phyloP scores from a whole-genome alignment of 2,329 filamentous ascomycete genomes.

The Aspergillus nomiae region DNA sequence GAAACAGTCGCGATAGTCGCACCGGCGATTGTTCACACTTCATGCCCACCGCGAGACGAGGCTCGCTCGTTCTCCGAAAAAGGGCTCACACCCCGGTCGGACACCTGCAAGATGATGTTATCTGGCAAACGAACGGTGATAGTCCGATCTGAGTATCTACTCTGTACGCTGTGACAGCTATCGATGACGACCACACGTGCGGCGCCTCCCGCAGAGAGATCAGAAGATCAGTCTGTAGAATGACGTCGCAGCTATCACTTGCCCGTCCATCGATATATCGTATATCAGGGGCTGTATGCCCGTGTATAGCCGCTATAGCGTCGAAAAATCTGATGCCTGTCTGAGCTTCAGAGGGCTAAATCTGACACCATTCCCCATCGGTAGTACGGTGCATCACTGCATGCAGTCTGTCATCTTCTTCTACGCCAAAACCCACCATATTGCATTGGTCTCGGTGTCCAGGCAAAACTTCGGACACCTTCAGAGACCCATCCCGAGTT shows the following conservation, averaged over 20 bases:
- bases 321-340: neutral
- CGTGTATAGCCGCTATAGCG: neutral
- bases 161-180: neutral
- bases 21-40: neutral
- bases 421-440: neutral
- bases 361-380: neutral
- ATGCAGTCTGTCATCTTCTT: neutral
- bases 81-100: neutral
- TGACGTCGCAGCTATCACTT: neutral
- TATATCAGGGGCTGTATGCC: neutral
- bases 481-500: neutral
- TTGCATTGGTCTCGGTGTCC: neutral
- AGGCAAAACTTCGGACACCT: constrained; percentile 4
- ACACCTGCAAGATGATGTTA: constrained; percentile 1
- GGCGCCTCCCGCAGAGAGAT: neutral
- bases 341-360: neutral
- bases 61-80: neutral
- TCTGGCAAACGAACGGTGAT: neutral
- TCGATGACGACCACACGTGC: neutral
- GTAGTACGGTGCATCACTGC: neutral
- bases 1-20: neutral
- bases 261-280: neutral
- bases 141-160: neutral
- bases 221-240: neutral
- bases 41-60: neutral